phyloP scores from a whole-genome alignment of 164 flowering plant species.

The Cinnamomum micranthum region DNA sequence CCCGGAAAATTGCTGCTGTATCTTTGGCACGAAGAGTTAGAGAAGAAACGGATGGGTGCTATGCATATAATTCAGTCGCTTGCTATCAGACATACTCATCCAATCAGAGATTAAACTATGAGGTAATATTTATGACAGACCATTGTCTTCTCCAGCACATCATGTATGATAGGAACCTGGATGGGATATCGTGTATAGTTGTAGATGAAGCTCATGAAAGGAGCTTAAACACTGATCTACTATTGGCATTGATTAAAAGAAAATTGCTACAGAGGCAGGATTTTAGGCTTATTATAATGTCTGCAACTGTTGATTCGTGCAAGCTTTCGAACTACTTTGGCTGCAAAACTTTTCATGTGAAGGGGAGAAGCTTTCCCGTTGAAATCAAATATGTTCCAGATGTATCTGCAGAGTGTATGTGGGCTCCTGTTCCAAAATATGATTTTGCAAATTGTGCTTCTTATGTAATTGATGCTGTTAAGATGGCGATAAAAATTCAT shows the following conservation, averaged over 20 bases:
- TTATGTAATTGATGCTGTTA: slow-evolving; percentile 65
- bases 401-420: slow-evolving; percentile 22
- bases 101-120: slow-evolving; percentile 33
- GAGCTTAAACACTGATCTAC: slow-evolving; percentile 91
- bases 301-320: slow-evolving; percentile 89
- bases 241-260: slow-evolving; percentile 67
- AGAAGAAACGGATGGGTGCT: slow-evolving; percentile 78
- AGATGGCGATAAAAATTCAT: slow-evolving; percentile 56
- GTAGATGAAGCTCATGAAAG: slow-evolving; percentile 99
- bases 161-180: slow-evolving; percentile 60
- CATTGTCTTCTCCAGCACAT: slow-evolving; percentile 83
- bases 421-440: neutral
- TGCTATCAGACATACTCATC: slow-evolving; percentile 58
- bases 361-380: slow-evolving; percentile 83
- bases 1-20: slow-evolving; percentile 84
- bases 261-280: slow-evolving; percentile 52
- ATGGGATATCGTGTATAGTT: slow-evolving; percentile 66
- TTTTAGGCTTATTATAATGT: slow-evolving; percentile 85
- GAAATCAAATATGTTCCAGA: slow-evolving; percentile 60
- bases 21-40: slow-evolving; percentile 75
- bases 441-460: slow-evolving; percentile 25
- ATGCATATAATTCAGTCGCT: slow-evolving; percentile 40
- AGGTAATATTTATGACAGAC: slow-evolving; percentile 77
- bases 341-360: slow-evolving; percentile 56
- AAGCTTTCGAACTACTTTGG: slow-evolving; percentile 74